Evolutionary conservation across 2,329 filamentous ascomycete species (phyloP).

Genomic region (Cytospora piceae): DNA sequence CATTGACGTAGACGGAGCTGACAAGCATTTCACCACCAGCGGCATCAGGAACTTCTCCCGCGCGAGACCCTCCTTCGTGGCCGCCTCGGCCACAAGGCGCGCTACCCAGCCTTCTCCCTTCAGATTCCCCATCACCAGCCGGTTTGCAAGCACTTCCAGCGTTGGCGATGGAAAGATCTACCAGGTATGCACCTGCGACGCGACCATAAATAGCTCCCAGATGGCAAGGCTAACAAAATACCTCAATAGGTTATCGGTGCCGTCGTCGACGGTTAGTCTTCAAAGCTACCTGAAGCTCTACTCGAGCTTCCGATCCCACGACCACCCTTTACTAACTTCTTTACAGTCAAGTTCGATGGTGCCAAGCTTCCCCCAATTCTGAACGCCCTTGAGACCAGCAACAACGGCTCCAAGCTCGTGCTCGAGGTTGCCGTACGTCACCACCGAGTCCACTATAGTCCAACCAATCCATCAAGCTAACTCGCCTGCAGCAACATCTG

Average conservation of each 20-base stretch:
- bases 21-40: constrained; percentile 51
- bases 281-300: constrained; percentile 31
- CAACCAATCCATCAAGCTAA: constrained; percentile 40
- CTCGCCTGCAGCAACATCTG: constrained; percentile 83
- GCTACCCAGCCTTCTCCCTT: constrained; percentile 60
- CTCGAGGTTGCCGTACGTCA: constrained; percentile 89
- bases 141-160: constrained; percentile 62
- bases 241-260: constrained; percentile 92
- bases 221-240: constrained; percentile 56
- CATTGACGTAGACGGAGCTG: constrained; percentile 31
- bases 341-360: constrained; percentile 90
- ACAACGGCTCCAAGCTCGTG: constrained; percentile 91
- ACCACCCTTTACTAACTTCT: constrained; percentile 32
- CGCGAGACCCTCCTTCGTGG: constrained; percentile 60
- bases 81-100: constrained; percentile 60
- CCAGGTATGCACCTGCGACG: constrained; percentile 54
- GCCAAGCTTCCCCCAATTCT: constrained; percentile 95
- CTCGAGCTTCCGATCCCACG: constrained; percentile 9
- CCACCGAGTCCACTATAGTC: constrained; percentile 10
- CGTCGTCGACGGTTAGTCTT: constrained; percentile 96
- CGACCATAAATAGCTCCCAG: constrained; percentile 13
- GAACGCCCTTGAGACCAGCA: constrained; percentile 90
- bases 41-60: constrained; percentile 62
- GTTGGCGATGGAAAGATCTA: constrained; percentile 70
- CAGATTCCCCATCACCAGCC: constrained; percentile 58